Evolutionary conservation across 2,329 filamentous ascomycete genomes (phyloP), one percentile per base, ranked within the genome.

Genomic region (Aureobasidium zeae): DNA sequence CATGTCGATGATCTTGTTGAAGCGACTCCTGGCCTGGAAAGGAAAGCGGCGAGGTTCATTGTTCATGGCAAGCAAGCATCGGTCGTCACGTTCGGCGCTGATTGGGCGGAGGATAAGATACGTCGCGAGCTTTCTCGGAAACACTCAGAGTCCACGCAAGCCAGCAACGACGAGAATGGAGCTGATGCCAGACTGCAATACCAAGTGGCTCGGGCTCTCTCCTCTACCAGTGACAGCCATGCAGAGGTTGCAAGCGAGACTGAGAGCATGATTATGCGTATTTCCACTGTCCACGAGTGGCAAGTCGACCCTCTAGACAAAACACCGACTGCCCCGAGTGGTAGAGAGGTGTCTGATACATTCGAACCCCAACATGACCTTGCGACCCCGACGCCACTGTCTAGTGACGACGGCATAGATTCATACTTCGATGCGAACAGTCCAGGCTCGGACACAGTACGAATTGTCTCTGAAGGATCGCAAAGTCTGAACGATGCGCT

Each of bases 11-110:
- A 55, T 36, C 61, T 56, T 57, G 71, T 55, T 47, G 74, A 65
- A 68, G 83, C 58, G 26, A 83, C 86, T 52, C 57, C 58, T 16
- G 79, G 83, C 9, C 71, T 98, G 10, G 71, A 83, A 5, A 79
- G 91, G 35, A 82, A 83, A 10, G 78, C 84, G 10, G 86, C 86
- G 4, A 94, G 86, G 55, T 98, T 98, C 61, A 94, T 91, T 3
- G 81, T 98, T 3, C 91, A 98, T 57, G 89, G 91, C 48, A 98
- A 96, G 69, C 96, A 98, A 63, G 91, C 91, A 2, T 94, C 87
- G 1, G 85, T 98, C 45, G 86, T 98, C 53, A 93, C 86, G n/a
- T 93, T 98, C 59, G 87, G 88, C 7, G 79, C 81, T n/a, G 89
- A 94, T 54, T 80, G 94, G 68, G 81, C 89, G 55, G 81, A 75